These are phyloP conservation scores for Secale cereale DNA, from an alignment of 176 grass and related monocot genomes.

Conservation along the genomic window DNA sequence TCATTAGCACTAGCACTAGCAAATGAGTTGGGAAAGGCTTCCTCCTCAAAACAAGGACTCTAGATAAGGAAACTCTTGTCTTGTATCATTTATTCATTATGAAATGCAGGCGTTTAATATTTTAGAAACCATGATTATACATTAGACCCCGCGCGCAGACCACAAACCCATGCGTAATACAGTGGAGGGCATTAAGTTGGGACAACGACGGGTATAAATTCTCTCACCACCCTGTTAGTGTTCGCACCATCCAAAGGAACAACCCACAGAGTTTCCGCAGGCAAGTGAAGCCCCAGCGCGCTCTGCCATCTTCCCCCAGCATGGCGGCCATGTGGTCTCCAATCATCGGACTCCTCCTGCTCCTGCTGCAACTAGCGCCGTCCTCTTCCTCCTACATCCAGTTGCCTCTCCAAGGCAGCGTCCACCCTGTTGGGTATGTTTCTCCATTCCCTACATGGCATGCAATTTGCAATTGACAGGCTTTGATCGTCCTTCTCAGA, in stretches of 20 bases:
- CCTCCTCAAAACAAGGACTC: too few relatives aligned
- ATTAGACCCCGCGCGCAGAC: too few relatives aligned
- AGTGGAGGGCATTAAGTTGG: not conserved
- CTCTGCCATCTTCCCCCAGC: not conserved
- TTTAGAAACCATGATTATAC: too few relatives aligned
- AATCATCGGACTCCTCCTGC: not conserved
- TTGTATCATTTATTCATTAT: too few relatives aligned
- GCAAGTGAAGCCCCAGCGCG: not conserved
- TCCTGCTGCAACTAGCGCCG: not conserved
- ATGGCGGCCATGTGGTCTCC: not conserved
- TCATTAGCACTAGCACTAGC: too few relatives aligned
- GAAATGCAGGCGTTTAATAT: too few relatives aligned
- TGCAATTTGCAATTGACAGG: not conserved
- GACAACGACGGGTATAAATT: too few relatives aligned
- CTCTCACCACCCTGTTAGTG: not conserved
- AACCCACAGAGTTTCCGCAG: not conserved
- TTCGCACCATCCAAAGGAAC: not conserved
- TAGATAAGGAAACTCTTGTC: too few relatives aligned
- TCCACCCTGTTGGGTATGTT: slow-evolving; percentile 52
- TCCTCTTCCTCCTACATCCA: slow-evolving; percentile 14
- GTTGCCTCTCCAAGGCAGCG: slow-evolving; percentile 38
- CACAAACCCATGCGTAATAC: not conserved
- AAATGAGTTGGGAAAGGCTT: too few relatives aligned
- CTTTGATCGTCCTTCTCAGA: not conserved
- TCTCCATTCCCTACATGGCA: not conserved